These are phyloP conservation scores for Flaveria bidentis DNA, from an alignment of 129 eudicot species.

Conservation along the genomic window DNA sequence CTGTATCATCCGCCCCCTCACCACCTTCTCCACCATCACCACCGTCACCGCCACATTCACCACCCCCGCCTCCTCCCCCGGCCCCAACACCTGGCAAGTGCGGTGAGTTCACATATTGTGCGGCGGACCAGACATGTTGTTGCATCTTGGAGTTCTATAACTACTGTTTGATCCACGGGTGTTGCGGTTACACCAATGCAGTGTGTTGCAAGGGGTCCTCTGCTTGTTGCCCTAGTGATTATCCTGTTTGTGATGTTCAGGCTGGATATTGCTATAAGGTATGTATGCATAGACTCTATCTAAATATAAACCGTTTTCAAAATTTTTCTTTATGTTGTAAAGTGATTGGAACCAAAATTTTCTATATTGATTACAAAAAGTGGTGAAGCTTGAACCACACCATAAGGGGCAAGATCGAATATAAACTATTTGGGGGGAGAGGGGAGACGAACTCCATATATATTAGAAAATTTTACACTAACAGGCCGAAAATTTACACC, in stretches of 20 bases:
- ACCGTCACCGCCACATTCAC: constrained; percentile 40
- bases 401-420: no score
- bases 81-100: constrained; percentile 51
- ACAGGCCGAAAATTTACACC: no score
- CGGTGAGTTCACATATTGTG: constrained; percentile 47
- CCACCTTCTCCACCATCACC: constrained; percentile 43
- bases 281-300: not conserved
- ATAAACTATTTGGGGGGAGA: no score
- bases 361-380: no score
- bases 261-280: constrained; percentile 66
- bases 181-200: constrained; percentile 50
- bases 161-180: constrained; percentile 53
- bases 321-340: no score
- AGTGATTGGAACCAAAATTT: no score
- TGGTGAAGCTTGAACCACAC: no score
- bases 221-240: constrained; percentile 60
- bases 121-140: constrained; percentile 55
- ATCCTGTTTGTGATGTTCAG: constrained; percentile 55
- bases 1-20: constrained; percentile 38
- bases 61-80: constrained; percentile 42
- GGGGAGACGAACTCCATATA: no score
- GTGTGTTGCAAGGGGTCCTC: constrained; percentile 56
- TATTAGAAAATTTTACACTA: no score
- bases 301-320: not conserved
- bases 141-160: constrained; percentile 48